These are phyloP conservation scores for Globisporangium viniferum DNA, from an alignment of 352 stramenopile species.

Conservation along the genomic window DNA sequence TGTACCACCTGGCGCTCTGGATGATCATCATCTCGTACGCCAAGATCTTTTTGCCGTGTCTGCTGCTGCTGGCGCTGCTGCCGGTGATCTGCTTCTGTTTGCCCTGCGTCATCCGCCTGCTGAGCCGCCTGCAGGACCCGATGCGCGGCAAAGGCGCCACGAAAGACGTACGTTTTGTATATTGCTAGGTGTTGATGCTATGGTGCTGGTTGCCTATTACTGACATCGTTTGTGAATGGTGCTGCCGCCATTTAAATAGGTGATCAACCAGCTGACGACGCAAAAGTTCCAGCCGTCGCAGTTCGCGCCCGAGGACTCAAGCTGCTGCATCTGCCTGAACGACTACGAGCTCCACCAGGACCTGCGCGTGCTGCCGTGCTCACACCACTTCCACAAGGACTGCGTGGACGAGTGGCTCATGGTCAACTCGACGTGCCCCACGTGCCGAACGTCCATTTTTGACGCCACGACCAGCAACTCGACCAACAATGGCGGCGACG, in stretches of 20 bases:
- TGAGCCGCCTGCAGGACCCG: conserved; percentile 88
- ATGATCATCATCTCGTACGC: conserved; percentile 92
- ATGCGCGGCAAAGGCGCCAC: conserved; percentile 85
- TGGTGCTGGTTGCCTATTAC: background rate
- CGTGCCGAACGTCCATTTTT: conserved; percentile 84
- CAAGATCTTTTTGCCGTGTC: conserved; percentile 92
- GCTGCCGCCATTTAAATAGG: conserved; percentile 21
- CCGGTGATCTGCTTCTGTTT: conserved; percentile 94
- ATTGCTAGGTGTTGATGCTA: background rate
- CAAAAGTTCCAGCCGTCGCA: conserved; percentile 58
- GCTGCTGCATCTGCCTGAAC: conserved; percentile 91
- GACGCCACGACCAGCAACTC: conserved; percentile 15
- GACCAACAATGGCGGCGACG: conserved; percentile 12
- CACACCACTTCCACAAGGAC: conserved; percentile 95
- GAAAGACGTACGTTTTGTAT: conserved; percentile 45
- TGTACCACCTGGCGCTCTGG: conserved; percentile 85
- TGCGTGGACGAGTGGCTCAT: conserved; percentile 88
- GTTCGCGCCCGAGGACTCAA: conserved; percentile 79
- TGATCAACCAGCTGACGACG: conserved; percentile 63
- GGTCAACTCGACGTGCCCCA: conserved; percentile 86
- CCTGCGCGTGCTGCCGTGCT: conserved; percentile 92
- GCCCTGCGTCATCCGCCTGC: conserved; percentile 89
- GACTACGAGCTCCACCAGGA: conserved; percentile 87
- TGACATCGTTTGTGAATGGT: background rate
- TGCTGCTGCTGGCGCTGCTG: conserved; percentile 86